A percentile compares a stretch with the other conserved stretches of the same genome.
phyloP scores from a whole-genome alignment of 441 rosid genomes.

The Aleurites moluccanus region DNA sequence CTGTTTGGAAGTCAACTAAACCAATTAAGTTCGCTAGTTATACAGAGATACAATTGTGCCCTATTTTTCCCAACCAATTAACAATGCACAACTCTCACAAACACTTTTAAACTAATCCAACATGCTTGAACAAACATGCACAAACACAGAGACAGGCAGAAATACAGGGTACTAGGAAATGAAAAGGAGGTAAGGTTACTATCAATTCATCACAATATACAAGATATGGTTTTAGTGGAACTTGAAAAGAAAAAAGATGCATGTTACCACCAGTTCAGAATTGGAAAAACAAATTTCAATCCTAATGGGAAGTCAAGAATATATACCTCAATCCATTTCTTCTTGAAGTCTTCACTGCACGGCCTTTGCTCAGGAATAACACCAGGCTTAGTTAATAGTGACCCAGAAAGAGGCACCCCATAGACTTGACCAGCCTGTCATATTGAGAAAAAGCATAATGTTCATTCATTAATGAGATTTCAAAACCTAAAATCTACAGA shows the following conservation, averaged over 20 bases:
- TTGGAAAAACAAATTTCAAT: background rate
- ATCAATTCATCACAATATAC: background rate
- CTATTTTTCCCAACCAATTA: background rate
- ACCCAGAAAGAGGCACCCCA: constrained; percentile 87
- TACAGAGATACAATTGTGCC: background rate
- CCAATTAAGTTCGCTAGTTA: background rate
- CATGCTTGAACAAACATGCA: background rate
- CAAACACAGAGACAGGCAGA: background rate
- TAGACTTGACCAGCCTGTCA: constrained; percentile 98
- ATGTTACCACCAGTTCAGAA: background rate
- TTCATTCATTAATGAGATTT: constrained; percentile 21
- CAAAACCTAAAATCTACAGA: constrained; percentile 8
- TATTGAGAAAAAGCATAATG: constrained; percentile 18
- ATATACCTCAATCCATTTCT: constrained; percentile 99
- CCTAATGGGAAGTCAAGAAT: background rate
- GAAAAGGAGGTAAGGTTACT: background rate
- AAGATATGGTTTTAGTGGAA: background rate
- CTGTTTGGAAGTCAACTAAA: background rate
- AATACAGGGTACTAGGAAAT: background rate
- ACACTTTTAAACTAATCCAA: background rate
- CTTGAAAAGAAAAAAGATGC: background rate
- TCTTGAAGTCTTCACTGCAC: constrained; percentile 80
- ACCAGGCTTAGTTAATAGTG: constrained; percentile 74
- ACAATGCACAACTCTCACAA: background rate
- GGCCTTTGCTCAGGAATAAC: constrained; percentile 81